These are phyloP conservation scores for Geranium rotundifolium DNA, from an alignment of 345 rosid genomes.

Conservation along the genomic window DNA sequence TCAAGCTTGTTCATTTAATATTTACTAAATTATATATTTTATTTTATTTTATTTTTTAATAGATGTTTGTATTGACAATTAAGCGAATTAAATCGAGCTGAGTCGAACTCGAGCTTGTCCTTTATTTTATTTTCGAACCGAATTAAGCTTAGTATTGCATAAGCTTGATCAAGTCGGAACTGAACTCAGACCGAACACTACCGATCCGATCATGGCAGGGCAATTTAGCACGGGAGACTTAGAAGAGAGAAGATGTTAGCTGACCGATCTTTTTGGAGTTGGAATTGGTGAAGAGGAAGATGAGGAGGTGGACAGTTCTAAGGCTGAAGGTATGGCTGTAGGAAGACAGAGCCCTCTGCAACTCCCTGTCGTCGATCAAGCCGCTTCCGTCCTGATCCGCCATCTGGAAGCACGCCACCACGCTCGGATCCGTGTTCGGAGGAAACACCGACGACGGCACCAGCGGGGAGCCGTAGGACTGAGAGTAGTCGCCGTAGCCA, in stretches of 20 bases:
- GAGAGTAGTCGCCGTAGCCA: slow-evolving; percentile 9
- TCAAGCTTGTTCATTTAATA: too few relatives aligned
- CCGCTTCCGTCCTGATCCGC: slow-evolving; percentile 93
- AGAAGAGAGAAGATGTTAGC: background rate
- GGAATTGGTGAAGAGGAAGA: slow-evolving; percentile 70
- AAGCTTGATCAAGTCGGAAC: too few relatives aligned
- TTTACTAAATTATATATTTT: too few relatives aligned
- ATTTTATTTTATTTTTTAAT: too few relatives aligned
- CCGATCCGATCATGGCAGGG: too few relatives aligned
- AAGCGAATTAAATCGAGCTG: too few relatives aligned
- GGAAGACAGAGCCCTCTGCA: slow-evolving; percentile 73
- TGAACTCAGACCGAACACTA: too few relatives aligned
- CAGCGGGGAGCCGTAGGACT: slow-evolving; percentile 32
- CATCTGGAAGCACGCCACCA: slow-evolving; percentile 63
- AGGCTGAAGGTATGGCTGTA: slow-evolving; percentile 79
- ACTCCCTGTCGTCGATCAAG: slow-evolving; percentile 74
- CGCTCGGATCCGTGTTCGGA: slow-evolving; percentile 77
- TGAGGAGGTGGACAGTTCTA: slow-evolving; percentile 77
- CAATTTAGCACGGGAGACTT: too few relatives aligned
- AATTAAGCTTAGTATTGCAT: too few relatives aligned
- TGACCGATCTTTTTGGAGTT: slow-evolving; percentile 72
- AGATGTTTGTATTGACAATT: too few relatives aligned
- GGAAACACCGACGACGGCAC: slow-evolving; percentile 62
- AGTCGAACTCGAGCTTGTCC: too few relatives aligned
- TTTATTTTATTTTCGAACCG: too few relatives aligned